Evolutionary conservation across 352 stramenopile genomes (phyloP), one percentile per base, ranked within the genome.

Genomic region (Globisporangium alternatum): DNA sequence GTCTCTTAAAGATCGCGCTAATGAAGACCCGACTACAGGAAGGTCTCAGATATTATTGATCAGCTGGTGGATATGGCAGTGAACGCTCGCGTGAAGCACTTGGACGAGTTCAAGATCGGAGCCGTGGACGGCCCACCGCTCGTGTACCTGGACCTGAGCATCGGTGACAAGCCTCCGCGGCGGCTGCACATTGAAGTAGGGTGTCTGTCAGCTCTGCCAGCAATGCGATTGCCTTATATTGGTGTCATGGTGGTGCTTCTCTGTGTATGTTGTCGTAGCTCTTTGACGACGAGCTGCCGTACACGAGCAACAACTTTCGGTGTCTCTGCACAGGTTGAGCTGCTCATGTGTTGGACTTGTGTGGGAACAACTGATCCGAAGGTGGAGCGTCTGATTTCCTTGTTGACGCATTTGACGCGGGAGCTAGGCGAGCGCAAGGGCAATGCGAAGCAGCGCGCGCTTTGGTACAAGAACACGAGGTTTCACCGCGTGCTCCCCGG

Each of bases 401-500:
- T n/a, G 39, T n/a, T 28, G 39, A 6, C 45, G 19, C 39, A 13
- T 39, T n/a, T 39, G 6, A 35, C 12, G 13, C 12, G 49, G 9
- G 17, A 25, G 28, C 1, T 25, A 83, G 73, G 78, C 5, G 82
- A 89, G 56, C 70, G 78, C 65, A 80, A 78, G 44, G 70, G 78
- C 44, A 88, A 74, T 59, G 72, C 72, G 10, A 78, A 81, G 44
- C 68, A 79, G 12, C 74, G 76, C 33, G 67, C 68, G 37, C 67
- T 84, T n/a, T 90, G 77, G 71, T 99, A 97, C 90, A 98, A 99
- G 75, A 93, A 94, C 62, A 93, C 78, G 49, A 88, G 78, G 5
- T 98, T 99, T 76, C 97, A 99, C 65, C 91, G 97, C n/a, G 88
- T 99, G n/a, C 97, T 99, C 64, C 97, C 96, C 25, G 94, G 97